A percentile compares a stretch with the other conserved stretches of the same genome.
Evolutionary conservation across 2,329 filamentous ascomycete genomes (phyloP).

Genomic region (Neonectria sp.): DNA sequence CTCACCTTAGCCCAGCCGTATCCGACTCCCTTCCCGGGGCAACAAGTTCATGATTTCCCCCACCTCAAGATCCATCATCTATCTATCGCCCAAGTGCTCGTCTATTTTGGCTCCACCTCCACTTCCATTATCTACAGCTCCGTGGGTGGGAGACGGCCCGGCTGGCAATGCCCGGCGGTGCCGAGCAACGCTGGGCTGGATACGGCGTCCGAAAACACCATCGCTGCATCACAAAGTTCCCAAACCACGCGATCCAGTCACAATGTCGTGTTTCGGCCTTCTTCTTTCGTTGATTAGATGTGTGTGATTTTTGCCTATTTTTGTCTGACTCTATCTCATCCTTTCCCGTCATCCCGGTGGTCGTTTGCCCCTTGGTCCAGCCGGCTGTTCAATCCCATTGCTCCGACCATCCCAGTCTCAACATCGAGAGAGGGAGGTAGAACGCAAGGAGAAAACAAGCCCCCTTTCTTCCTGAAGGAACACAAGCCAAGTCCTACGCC

Average conservation of each 20-base stretch:
- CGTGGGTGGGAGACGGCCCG: constrained; percentile 24
- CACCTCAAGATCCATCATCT: constrained; percentile 10
- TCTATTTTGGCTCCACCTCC: constrained; percentile 9
- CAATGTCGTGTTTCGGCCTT: neutral
- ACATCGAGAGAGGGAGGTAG: neutral
- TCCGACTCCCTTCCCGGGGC: neutral
- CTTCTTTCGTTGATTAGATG: constrained; percentile 6
- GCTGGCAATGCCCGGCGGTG: constrained; percentile 18
- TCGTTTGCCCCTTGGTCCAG: neutral
- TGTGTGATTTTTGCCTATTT: neutral
- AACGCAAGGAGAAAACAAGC: neutral
- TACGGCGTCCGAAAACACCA: constrained; percentile 42
- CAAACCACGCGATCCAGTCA: constrained; percentile 12
- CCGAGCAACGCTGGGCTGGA: constrained; percentile 22
- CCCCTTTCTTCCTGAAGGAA: neutral
- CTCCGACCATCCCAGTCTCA: neutral
- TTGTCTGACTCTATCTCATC: neutral
- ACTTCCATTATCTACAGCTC: neutral
- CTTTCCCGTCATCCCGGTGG: constrained; percentile 5
- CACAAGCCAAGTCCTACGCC: neutral
- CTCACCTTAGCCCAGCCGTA: neutral
- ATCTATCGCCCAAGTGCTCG: constrained; percentile 10
- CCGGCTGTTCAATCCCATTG: neutral
- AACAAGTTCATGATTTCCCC: neutral
- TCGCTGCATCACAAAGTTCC: neutral